These are phyloP conservation scores for Pestalotiopsis sp. DNA, from an alignment of 2,329 filamentous ascomycete genomes.

Conservation along the genomic window DNA sequence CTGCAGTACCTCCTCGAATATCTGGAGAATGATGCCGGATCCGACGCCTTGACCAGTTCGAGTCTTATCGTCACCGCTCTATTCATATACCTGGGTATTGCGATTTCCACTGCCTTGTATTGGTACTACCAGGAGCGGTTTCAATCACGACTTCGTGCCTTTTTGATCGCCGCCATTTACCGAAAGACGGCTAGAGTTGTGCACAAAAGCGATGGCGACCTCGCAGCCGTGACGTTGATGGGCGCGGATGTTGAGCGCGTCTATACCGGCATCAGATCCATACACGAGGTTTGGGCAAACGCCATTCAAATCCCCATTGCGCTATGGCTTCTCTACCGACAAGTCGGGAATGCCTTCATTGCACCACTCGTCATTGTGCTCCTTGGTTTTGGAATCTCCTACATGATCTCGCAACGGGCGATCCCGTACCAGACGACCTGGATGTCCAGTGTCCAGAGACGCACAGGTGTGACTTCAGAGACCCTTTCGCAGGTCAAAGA, in stretches of 20 bases:
- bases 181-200: constrained; percentile 28
- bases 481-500: constrained; percentile 39
- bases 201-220: constrained; percentile 16
- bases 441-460: constrained; percentile 26
- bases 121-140: constrained; percentile 40
- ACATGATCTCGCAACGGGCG: constrained; percentile 10
- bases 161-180: constrained; percentile 35
- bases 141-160: constrained; percentile 30
- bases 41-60: constrained; percentile 34
- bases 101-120: constrained; percentile 41
- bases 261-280: constrained; percentile 19
- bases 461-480: constrained; percentile 28
- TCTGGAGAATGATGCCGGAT: constrained; percentile 22
- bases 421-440: constrained; percentile 21
- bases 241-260: constrained; percentile 34
- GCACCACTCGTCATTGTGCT: constrained; percentile 21
- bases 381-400: background rate
- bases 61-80: constrained; percentile 44
- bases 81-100: constrained; percentile 43
- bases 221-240: constrained; percentile 34
- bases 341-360: constrained; percentile 11
- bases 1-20: constrained; percentile 32
- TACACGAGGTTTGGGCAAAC: constrained; percentile 33
- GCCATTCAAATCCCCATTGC: constrained; percentile 6
- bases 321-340: constrained; percentile 5